Evolutionary conservation across 2,329 filamentous ascomycete species (phyloP).

Genomic region (Penicillium griseofulvum): DNA sequence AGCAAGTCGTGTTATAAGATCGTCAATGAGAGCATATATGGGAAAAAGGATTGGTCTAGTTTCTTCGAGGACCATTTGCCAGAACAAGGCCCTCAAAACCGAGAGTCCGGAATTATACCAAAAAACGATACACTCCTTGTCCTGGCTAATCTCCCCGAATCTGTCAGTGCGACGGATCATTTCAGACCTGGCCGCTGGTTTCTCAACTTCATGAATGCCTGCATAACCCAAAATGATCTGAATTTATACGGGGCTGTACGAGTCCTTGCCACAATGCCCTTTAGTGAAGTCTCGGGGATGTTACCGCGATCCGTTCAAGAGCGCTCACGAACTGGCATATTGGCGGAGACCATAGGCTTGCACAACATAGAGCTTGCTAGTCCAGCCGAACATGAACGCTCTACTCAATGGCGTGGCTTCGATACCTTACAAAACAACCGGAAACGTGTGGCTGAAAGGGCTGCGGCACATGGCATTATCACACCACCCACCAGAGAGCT

Average conservation of each 20-base stretch:
- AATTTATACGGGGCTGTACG: constrained; percentile 76
- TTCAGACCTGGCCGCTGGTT: constrained; percentile 55
- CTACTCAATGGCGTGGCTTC: constrained; percentile 26
- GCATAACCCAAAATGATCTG: constrained; percentile 60
- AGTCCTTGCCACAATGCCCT: constrained; percentile 70
- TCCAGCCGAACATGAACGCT: constrained; percentile 34
- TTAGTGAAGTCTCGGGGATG: constrained; percentile 57
- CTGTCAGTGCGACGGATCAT: constrained; percentile 51
- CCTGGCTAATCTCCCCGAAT: constrained; percentile 63
- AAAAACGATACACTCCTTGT: constrained; percentile 73
- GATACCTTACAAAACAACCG: constrained; percentile 24
- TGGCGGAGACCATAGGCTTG: constrained; percentile 54
- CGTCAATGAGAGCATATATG: constrained; percentile 53
- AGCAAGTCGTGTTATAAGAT: constrained; percentile 50
- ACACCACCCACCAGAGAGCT: constrained; percentile 32
- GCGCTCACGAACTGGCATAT: constrained; percentile 57
- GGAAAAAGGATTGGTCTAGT: constrained; percentile 55
- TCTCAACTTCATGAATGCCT: constrained; percentile 54
- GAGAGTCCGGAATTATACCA: constrained; percentile 40
- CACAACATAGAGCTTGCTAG: constrained; percentile 54
- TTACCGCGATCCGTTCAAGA: constrained; percentile 60
- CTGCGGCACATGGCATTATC: constrained; percentile 27
- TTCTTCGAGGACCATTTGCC: constrained; percentile 46
- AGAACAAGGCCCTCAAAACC: constrained; percentile 50
- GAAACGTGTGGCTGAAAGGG: constrained; percentile 30